Evolutionary conservation across 2,329 filamentous ascomycete genomes (phyloP).

Genomic region (Colletotrichum sp.): DNA sequence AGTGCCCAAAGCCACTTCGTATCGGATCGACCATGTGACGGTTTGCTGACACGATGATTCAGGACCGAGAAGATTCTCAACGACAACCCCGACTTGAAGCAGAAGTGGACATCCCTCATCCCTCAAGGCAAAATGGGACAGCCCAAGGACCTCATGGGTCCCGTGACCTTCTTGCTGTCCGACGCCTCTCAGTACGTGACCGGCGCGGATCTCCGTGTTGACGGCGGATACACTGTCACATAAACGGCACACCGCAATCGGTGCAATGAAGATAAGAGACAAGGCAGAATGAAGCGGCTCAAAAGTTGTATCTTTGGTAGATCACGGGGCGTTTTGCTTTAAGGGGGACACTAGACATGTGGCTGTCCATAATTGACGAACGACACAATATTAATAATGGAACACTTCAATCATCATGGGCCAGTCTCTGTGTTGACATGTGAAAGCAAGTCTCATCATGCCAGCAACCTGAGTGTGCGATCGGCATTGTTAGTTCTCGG

Average conservation of each 20-base stretch:
- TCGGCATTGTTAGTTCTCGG: not conserved
- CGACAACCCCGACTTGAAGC: slow-evolving; percentile 87
- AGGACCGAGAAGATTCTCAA: slow-evolving; percentile 94
- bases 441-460: not conserved
- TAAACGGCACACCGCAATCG: slow-evolving; percentile 38
- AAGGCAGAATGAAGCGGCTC: not conserved
- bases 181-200: slow-evolving; percentile 77
- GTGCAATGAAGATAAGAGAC: not conserved
- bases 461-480: not conserved
- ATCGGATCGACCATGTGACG: not conserved
- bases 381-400: not conserved
- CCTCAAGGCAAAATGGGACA: slow-evolving; percentile 93
- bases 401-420: not conserved
- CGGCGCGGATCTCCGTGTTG: slow-evolving; percentile 79
- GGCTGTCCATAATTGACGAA: not conserved
- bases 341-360: not conserved
- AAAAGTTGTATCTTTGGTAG: not conserved
- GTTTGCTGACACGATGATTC: slow-evolving; percentile 5
- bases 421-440: not conserved
- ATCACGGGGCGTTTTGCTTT: not conserved
- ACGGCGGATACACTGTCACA: slow-evolving; percentile 87
- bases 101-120: slow-evolving; percentile 91
- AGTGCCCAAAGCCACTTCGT: slow-evolving; percentile 38
- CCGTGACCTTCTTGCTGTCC: slow-evolving; percentile 84
- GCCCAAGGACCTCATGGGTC: slow-evolving; percentile 91